phyloP scores from a whole-genome alignment of 352 stramenopile genomes.

The Globisporangium abappressorium region DNA sequence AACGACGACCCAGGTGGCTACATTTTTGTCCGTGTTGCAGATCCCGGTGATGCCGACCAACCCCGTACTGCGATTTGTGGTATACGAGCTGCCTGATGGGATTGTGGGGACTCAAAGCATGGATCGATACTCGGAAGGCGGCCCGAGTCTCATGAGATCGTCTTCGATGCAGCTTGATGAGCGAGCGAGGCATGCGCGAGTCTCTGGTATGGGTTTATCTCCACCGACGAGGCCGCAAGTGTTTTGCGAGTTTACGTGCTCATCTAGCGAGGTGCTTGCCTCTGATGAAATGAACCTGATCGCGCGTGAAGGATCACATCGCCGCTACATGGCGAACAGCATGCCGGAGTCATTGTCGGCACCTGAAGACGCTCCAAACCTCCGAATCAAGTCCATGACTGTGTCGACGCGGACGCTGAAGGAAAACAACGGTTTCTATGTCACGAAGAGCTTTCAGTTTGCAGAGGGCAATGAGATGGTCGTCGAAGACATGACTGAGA shows the following conservation, averaged over 20 bases:
- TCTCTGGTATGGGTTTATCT: constrained; percentile 58
- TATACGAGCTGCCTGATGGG: constrained; percentile 76
- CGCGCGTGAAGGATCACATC: constrained; percentile 53
- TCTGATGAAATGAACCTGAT: constrained; percentile 58
- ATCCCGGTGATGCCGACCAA: constrained; percentile 65
- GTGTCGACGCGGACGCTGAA: constrained; percentile 70
- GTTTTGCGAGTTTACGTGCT: constrained; percentile 81
- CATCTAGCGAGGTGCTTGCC: constrained; percentile 49
- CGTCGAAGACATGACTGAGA: constrained; percentile 81
- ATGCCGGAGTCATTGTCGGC: constrained; percentile 19
- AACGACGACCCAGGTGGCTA: constrained; percentile 45
- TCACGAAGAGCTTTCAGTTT: constrained; percentile 82
- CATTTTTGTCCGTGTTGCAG: constrained; percentile 78
- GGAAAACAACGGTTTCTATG: constrained; percentile 75
- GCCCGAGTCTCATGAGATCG: constrained; percentile 21
- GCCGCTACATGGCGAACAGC: constrained; percentile 29
- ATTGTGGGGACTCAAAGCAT: constrained; percentile 16
- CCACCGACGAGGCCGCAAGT: constrained; percentile 59
- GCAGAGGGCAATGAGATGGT: constrained; percentile 67
- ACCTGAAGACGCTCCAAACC: constrained; percentile 27
- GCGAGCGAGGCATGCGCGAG: constrained; percentile 43
- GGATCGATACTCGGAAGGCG: constrained; percentile 8
- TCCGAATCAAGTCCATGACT: constrained; percentile 72
- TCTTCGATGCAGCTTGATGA: constrained; percentile 58
- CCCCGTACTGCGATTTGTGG: constrained; percentile 71